Evolutionary conservation across 306 rosid species (phyloP), one percentile per base, ranked within the genome.

Genomic region (Inga oerstediana): DNA sequence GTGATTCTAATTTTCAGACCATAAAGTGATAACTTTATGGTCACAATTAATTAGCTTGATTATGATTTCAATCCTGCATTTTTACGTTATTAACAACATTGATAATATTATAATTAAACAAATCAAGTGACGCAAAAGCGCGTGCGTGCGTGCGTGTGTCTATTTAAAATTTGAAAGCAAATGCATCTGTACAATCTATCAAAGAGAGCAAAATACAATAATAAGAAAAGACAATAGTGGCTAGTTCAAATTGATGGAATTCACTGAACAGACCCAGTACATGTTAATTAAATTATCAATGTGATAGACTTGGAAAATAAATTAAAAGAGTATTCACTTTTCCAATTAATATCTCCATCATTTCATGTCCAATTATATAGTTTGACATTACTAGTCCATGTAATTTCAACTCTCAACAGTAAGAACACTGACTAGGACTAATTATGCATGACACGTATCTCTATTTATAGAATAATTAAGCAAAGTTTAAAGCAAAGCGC

Each of bases 1-100:
- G 82, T 15, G 34, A 79, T 34, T 30, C 11, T 74, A 45, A 22
- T 77, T 68, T 79, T 68, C 78, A 82, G 62, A 22, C 77, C 32
- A 7, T 27, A 74, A 20, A 58, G 64, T 58, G 27, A 19, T 19
- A 20, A 20, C 4, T 58, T 58, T 11, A 41, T 9, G 32, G 66
- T 44, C 17, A 52, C 80, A 64, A 46, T 56, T 20, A 22, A 44
- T 1, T 39, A 39, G 43, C 15, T 12, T 71, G 14, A 44, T 43
- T 17, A 59, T 59, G 22, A 71, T 71, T 37, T 76, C 78, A 67
- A 17, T 16, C 61, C 24, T 19, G 24, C 27, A 46, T 76, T 81
- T 35, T 70, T 32, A 19, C 30, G 41, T 5, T 27, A 32, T 54
- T 54, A 64, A 2, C 32, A 4, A 64, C 70, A 64, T 5, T 30